These are phyloP conservation scores for Isabelozyma gotoi DNA, from an alignment of 805 yeast genomes.

Conservation along the genomic window DNA sequence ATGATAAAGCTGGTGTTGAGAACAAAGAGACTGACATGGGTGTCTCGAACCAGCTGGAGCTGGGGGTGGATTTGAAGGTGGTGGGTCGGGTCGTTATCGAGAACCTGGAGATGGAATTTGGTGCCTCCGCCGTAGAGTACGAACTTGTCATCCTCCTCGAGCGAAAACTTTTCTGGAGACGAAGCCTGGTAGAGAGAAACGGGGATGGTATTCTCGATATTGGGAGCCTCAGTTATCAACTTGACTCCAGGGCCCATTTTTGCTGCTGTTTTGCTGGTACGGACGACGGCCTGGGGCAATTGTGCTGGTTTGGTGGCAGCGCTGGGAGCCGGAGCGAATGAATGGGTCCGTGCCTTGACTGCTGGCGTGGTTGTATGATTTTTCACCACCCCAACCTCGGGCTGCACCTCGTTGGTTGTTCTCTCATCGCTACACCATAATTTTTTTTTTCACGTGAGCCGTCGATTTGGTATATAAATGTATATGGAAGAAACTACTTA, in stretches of 20 bases:
- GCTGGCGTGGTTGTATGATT: too few species aligned
- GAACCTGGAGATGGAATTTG: constrained; percentile 11
- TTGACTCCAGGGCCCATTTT: too few species aligned
- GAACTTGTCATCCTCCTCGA: constrained; percentile 35
- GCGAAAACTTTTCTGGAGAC: constrained; percentile 38
- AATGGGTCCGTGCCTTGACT: too few species aligned
- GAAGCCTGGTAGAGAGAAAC: constrained; percentile 30
- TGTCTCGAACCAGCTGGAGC: constrained; percentile 7
- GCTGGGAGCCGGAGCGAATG: too few species aligned
- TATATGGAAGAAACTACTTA: not conserved
- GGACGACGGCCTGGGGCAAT: too few species aligned
- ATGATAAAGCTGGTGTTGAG: constrained; percentile 33
- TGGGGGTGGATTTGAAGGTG: constrained; percentile 9
- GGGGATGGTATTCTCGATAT: constrained; percentile 41
- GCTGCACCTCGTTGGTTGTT: too few species aligned
- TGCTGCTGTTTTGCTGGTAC: too few species aligned
- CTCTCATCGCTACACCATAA: too few species aligned
- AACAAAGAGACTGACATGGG: constrained; percentile 25
- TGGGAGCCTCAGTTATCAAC: constrained; percentile 27
- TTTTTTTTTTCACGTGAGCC: not conserved
- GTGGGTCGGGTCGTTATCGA: constrained; percentile 13
- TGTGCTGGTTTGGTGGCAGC: not conserved
- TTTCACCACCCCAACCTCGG: too few species aligned
- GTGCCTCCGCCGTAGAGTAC: constrained; percentile 41
- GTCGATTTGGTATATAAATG: not conserved